A percentile compares a stretch with the other conserved stretches of the same genome.
Evolutionary conservation across 2,329 filamentous ascomycete genomes (phyloP).

Genomic region (Alternaria triticimaculans): DNA sequence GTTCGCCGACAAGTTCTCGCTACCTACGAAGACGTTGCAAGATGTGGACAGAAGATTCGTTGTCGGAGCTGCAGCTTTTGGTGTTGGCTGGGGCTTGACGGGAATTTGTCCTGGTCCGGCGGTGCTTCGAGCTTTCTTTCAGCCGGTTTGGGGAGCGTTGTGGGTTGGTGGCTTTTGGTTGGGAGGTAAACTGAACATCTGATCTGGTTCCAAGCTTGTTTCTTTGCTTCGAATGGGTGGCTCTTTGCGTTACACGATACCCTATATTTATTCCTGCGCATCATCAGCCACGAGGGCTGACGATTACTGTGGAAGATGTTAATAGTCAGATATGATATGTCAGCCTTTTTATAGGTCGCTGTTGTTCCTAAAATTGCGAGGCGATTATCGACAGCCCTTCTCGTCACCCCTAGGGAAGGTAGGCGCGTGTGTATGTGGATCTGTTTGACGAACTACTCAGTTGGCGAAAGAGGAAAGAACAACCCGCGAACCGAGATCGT

Average conservation of each 20-base stretch:
- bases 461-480: neutral
- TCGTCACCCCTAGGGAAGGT: neutral
- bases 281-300: neutral
- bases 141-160: slow-evolving; percentile 56
- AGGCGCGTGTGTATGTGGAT: neutral
- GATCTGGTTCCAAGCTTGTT: neutral
- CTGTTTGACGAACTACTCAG: neutral
- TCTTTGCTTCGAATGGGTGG: neutral
- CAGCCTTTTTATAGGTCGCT: neutral
- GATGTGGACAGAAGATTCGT: slow-evolving; percentile 59
- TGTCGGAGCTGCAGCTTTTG: slow-evolving; percentile 56
- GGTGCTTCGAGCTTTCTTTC: slow-evolving; percentile 54
- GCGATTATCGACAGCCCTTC: accelerated
- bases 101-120: slow-evolving; percentile 62
- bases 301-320: neutral
- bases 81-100: slow-evolving; percentile 59
- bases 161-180: slow-evolving; percentile 58
- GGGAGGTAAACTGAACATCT: slow-evolving; percentile 35
- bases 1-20: slow-evolving; percentile 51
- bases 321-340: neutral
- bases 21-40: slow-evolving; percentile 54
- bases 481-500: neutral
- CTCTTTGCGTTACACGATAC: neutral
- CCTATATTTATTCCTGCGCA: neutral
- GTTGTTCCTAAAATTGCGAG: neutral